phyloP scores from a whole-genome alignment of 139 green algal genomes.

The Chlamydomonas asymmetrica region DNA sequence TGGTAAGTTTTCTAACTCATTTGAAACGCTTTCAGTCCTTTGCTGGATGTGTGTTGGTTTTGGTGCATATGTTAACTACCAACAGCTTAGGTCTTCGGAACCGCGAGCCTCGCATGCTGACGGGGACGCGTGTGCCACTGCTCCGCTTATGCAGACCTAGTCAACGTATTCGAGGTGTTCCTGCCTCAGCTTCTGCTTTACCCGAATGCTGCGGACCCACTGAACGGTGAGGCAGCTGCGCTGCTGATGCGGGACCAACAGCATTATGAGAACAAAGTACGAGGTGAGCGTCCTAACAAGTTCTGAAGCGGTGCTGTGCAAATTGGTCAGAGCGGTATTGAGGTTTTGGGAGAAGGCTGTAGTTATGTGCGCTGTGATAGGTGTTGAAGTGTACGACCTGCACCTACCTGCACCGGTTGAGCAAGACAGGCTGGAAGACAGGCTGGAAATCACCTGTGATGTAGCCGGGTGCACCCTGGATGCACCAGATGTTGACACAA shows the following conservation, averaged over 20 bases:
- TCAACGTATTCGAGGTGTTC: slow-evolving; percentile 99
- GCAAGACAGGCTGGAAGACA: background rate
- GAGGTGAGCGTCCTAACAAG: slow-evolving; percentile 46
- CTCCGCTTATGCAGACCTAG: slow-evolving; percentile 89
- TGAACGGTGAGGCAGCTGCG: slow-evolving; percentile 97
- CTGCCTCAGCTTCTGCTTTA: slow-evolving; percentile 98
- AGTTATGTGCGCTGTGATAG: background rate
- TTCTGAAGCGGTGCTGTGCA: background rate
- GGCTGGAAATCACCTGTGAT: too few relatives aligned
- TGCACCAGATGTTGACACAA: too few relatives aligned
- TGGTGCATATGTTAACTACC: too few relatives aligned
- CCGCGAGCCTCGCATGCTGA: too few relatives aligned
- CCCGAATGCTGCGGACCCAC: slow-evolving; percentile 95
- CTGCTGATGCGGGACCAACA: slow-evolving; percentile 96
- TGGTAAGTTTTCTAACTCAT: slow-evolving; percentile 53
- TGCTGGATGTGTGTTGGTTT: too few relatives aligned
- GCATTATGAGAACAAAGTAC: slow-evolving; percentile 90
- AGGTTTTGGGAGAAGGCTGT: background rate
- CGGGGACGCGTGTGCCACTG: too few relatives aligned
- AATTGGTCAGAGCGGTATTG: too few relatives aligned
- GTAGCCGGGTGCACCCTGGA: too few relatives aligned
- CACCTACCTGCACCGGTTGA: background rate
- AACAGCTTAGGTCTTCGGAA: too few relatives aligned
- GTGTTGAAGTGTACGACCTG: too few relatives aligned
- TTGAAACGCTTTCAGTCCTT: background rate